Conservation (phyloP, 257 asterid genomes). For the Haberlea rhodopensis region DNA sequence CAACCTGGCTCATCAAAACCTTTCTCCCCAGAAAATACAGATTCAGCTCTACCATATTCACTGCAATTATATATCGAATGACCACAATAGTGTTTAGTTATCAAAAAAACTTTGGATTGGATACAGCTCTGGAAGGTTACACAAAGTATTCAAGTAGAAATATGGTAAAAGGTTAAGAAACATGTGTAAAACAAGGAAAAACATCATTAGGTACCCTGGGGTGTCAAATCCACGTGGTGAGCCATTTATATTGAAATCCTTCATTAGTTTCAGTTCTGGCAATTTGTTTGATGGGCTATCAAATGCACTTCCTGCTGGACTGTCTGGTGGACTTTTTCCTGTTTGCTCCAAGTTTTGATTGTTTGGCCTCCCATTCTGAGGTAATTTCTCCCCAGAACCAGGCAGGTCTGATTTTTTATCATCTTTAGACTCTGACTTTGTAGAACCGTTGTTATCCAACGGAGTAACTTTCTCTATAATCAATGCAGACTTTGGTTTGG, state of each 20-base stretch:
- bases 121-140: background rate
- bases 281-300: slow-evolving; percentile 59
- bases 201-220: slow-evolving; percentile 49
- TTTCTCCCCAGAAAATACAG: slow-evolving; percentile 48
- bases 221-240: slow-evolving; percentile 69
- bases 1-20: slow-evolving; percentile 70
- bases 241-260: slow-evolving; percentile 53
- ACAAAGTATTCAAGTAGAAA: slow-evolving; percentile 1
- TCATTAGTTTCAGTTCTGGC: slow-evolving; percentile 44
- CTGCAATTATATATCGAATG: slow-evolving; percentile 42
- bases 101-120: slow-evolving; percentile 15
- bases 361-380: slow-evolving; percentile 43
- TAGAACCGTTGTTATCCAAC: slow-evolving; percentile 30
- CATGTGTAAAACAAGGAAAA: background rate
- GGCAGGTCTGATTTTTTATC: slow-evolving; percentile 47
- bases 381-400: slow-evolving; percentile 32
- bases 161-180: slow-evolving; percentile 4
- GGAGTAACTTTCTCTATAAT: slow-evolving; percentile 55
- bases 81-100: background rate
- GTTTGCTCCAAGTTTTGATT: slow-evolving; percentile 38
- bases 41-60: slow-evolving; percentile 52
- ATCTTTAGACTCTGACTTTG: slow-evolving; percentile 46
- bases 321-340: slow-evolving; percentile 60
- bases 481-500: slow-evolving; percentile 62
- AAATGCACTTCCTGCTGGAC: slow-evolving; percentile 60